phyloP scores from a whole-genome alignment of 2,329 filamentous ascomycete genomes.

The Pseudogymnoascus sp. region DNA sequence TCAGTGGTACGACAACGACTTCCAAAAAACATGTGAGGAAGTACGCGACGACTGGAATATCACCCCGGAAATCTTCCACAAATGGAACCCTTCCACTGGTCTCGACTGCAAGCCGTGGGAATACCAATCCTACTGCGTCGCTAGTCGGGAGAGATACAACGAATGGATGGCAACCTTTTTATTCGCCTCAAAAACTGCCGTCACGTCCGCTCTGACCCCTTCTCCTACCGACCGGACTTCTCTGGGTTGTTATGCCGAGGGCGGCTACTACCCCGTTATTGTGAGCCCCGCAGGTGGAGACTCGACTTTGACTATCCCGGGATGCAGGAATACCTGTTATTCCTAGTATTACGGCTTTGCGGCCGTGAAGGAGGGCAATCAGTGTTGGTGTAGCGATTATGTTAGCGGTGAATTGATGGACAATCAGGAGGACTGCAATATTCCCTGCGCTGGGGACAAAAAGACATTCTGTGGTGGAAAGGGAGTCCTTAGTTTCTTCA shows the following conservation, averaged over 20 bases:
- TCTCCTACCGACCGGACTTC: neutral
- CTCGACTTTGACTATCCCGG: neutral
- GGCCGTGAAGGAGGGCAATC: neutral
- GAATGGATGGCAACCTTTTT: neutral
- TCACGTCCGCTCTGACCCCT: neutral
- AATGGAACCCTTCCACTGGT: neutral
- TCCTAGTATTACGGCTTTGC: neutral
- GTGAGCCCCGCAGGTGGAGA: neutral
- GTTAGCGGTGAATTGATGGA: neutral
- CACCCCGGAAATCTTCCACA: neutral
- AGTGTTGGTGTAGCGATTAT: neutral
- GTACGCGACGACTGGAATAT: neutral
- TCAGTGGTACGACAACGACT: neutral
- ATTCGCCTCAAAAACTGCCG: neutral
- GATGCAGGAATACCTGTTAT: neutral
- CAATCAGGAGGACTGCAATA: neutral
- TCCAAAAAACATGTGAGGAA: neutral
- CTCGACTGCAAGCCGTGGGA: slow-evolving; percentile 2
- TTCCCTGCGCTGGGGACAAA: neutral
- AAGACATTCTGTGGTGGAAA: neutral
- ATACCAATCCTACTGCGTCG: neutral
- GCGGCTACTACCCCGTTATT: neutral
- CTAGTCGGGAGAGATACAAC: neutral
- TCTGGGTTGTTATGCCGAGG: neutral
- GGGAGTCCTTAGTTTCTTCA: neutral